phyloP scores from a whole-genome alignment of 2,329 filamentous ascomycete genomes.

The Colletotrichum endophyticum region DNA sequence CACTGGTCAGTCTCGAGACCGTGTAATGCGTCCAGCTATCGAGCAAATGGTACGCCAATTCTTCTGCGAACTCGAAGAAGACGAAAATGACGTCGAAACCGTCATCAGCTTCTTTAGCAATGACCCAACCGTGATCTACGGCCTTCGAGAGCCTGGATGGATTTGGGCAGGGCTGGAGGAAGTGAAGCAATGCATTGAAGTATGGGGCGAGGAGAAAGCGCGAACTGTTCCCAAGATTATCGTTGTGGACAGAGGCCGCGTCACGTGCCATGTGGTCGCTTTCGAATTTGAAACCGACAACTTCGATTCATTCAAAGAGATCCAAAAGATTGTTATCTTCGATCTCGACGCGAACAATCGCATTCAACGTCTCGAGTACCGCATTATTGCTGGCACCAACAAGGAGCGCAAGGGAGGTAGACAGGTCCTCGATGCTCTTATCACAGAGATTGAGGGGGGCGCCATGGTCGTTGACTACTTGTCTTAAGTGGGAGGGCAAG shows the following conservation, averaged over 20 bases:
- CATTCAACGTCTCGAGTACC: not conserved
- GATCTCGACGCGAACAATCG: not conserved
- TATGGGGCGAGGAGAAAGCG: not conserved
- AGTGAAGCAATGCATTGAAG: not conserved
- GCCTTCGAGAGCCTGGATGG: no score
- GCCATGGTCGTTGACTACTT: no score
- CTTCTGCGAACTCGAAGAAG: no score
- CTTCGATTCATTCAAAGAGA: not conserved
- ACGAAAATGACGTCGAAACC: no score
- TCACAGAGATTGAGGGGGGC: rapidly evolving
- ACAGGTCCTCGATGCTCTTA: rapidly evolving
- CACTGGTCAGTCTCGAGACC: rapidly evolving
- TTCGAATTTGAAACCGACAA: not conserved
- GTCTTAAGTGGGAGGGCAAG: no score
- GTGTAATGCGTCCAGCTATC: no score
- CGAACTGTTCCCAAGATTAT: not conserved
- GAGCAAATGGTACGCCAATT: no score
- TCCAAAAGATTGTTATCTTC: no score
- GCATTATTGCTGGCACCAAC: rapidly evolving
- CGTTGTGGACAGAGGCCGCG: not conserved
- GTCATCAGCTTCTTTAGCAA: no score
- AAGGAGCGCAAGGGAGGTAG: no score
- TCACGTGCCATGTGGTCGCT: not conserved
- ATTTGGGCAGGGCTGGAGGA: not conserved
- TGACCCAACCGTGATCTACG: no score